Evolutionary conservation across 371 early-diverging fungal species (phyloP).

Genomic region (Haplosporangium sp.): DNA sequence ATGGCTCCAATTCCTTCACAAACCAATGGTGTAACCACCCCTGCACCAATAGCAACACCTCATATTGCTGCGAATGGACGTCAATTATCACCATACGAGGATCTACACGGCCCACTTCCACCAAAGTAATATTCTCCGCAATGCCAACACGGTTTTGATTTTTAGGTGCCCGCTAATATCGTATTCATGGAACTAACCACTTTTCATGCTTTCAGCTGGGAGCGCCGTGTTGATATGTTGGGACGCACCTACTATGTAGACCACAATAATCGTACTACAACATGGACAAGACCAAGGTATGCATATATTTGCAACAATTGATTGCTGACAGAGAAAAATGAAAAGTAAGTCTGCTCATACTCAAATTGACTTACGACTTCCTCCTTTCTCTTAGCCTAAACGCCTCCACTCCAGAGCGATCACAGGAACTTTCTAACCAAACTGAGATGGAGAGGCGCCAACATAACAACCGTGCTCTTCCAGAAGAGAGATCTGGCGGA

Average conservation of each 20-base stretch:
- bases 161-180: background rate
- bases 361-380: background rate
- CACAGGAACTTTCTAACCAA: constrained; percentile 63
- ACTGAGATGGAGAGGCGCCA: constrained; percentile 78
- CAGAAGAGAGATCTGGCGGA: constrained; percentile 63
- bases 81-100: constrained; percentile 61
- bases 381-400: constrained; percentile 11
- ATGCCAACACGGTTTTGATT: background rate
- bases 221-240: constrained; percentile 71
- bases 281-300: constrained; percentile 72
- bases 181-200: constrained; percentile 1
- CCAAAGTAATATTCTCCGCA: constrained; percentile 61
- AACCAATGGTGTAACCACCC: constrained; percentile 4
- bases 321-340: background rate
- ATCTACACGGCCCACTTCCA: constrained; percentile 72
- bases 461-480: constrained; percentile 82
- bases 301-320: background rate
- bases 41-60: constrained; percentile 23
- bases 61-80: constrained; percentile 29
- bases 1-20: constrained; percentile 11
- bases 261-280: constrained; percentile 73
- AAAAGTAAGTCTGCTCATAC: background rate
- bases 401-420: constrained; percentile 52
- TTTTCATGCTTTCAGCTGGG: constrained; percentile 63
- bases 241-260: constrained; percentile 77